phyloP scores from a whole-genome alignment of 805 yeast species.

The Wickerhamomyces rabaulensis region DNA sequence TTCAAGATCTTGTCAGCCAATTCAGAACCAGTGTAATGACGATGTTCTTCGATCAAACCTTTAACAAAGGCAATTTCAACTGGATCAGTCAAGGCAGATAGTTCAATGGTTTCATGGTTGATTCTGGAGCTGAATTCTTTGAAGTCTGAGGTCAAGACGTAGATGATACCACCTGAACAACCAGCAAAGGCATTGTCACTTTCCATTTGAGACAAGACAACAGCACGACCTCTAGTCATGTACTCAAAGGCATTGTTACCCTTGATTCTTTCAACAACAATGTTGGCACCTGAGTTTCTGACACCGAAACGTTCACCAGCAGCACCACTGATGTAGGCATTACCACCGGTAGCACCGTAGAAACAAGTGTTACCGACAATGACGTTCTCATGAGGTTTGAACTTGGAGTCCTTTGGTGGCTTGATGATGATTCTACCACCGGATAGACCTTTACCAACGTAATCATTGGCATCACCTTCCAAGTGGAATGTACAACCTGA shows the following conservation, averaged over 20 bases:
- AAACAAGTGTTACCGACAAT: constrained; percentile 96
- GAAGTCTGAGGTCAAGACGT: constrained; percentile 84
- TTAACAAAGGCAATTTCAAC: constrained; percentile 91
- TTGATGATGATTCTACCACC: constrained; percentile 92
- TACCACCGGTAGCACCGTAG: constrained; percentile 96
- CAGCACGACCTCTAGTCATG: constrained; percentile 99
- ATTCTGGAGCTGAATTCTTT: constrained; percentile 83
- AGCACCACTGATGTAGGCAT: constrained; percentile 91
- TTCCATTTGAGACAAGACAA: constrained; percentile 86
- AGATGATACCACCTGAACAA: constrained; percentile 99
- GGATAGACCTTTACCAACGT: constrained; percentile 94
- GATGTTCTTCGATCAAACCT: constrained; percentile 90
- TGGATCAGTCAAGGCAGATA: constrained; percentile 74
- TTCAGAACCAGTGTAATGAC: constrained; percentile 90
- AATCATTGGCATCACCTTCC: constrained; percentile 97
- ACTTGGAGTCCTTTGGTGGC: constrained; percentile 79
- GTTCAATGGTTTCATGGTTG: constrained; percentile 77
- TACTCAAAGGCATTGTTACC: constrained; percentile 99
- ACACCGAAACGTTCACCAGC: constrained; percentile 99
- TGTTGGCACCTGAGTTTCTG: constrained; percentile 96
- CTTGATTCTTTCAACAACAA: constrained; percentile 87
- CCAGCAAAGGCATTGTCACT: constrained; percentile 88
- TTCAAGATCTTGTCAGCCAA: constrained; percentile 77
- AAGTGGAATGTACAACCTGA: constrained; percentile 92
- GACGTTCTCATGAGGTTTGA: constrained; percentile 94